These are phyloP conservation scores for Kitagawia praeruptora DNA, from an alignment of 129 eudicot genomes.

Conservation along the genomic window DNA sequence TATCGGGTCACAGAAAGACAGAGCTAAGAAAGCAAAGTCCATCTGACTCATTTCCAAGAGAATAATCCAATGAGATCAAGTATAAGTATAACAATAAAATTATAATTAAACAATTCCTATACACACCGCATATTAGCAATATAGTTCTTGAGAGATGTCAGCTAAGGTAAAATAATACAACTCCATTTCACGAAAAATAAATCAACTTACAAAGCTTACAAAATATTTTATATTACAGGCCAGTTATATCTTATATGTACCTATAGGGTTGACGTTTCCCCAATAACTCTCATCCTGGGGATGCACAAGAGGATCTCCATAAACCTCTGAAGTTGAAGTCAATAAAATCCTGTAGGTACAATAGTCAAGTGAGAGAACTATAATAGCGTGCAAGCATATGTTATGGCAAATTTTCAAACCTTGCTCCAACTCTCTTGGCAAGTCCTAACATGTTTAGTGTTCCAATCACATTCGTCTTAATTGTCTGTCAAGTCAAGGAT, in stretches of 20 bases:
- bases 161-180: neutral
- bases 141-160: neutral
- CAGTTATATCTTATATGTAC: slow-evolving; percentile 21
- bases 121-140: neutral
- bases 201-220: neutral
- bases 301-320: slow-evolving; percentile 89
- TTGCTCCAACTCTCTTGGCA: slow-evolving; percentile 87
- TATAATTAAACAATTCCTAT: neutral
- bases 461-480: slow-evolving; percentile 89
- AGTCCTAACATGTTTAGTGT: slow-evolving; percentile 90
- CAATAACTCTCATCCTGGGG: slow-evolving; percentile 88
- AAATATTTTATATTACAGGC: neutral
- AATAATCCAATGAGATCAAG: neutral
- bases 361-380: neutral
- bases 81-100: no score
- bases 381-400: neutral
- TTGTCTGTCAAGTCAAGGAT: slow-evolving; percentile 41
- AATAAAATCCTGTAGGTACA: slow-evolving; percentile 54
- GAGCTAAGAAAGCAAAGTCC: neutral
- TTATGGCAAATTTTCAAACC: slow-evolving; percentile 30
- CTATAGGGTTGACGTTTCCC: slow-evolving; percentile 96
- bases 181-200: neutral
- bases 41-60: neutral
- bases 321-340: slow-evolving; percentile 91
- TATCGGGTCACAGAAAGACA: neutral